phyloP scores from a whole-genome alignment of 768 basidiomycete genomes.

The Pilatotrama ljubarskyi region DNA sequence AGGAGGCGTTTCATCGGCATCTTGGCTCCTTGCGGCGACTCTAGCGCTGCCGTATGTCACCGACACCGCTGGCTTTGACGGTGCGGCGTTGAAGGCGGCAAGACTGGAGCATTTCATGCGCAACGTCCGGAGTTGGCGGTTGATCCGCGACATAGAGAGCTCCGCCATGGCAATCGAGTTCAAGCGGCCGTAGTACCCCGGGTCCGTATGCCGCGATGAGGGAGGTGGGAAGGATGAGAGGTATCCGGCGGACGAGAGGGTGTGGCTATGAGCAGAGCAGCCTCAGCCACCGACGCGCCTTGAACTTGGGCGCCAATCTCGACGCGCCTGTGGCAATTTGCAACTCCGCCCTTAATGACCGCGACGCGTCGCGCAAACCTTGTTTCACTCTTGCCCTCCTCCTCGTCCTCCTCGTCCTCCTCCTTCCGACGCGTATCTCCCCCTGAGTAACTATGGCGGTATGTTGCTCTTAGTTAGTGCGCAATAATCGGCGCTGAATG shows the following conservation, averaged over 20 bases:
- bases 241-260: background rate
- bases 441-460: background rate
- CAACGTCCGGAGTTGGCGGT: conserved; percentile 49
- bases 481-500: background rate
- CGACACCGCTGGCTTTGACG: conserved; percentile 15
- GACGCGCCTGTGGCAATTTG: conserved; percentile 26
- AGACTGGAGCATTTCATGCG: conserved; percentile 46
- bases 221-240: background rate
- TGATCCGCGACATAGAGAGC: conserved; percentile 42
- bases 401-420: too few relatives aligned
- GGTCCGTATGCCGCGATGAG: too few relatives aligned
- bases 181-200: background rate
- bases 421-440: background rate
- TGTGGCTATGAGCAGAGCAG: background rate
- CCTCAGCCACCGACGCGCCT: conserved; percentile 12
- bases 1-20: conserved; percentile 29
- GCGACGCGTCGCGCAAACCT: conserved; percentile 23
- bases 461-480: background rate
- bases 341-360: conserved; percentile 23
- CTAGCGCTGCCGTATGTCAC: conserved; percentile 18
- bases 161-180: conserved; percentile 15
- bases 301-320: conserved; percentile 1
- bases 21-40: background rate
- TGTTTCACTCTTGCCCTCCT: conserved; percentile 4
- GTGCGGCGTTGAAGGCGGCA: conserved; percentile 28